Evolutionary conservation across 306 rosid species (phyloP).

Genomic region (Acacia melanoxylon): DNA sequence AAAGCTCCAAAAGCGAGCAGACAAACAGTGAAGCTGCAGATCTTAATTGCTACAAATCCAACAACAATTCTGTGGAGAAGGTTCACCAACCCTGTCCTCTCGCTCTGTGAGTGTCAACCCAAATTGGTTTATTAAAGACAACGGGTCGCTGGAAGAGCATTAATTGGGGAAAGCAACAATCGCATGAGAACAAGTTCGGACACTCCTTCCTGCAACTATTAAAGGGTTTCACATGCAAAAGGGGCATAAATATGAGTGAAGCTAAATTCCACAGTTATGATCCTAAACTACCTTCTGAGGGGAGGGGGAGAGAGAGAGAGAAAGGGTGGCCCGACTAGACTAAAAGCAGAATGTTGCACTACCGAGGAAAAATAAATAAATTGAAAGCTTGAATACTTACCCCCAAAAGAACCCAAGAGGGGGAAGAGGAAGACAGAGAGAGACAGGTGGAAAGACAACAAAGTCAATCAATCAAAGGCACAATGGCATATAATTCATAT

Average conservation of each 20-base stretch:
- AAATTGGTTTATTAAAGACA: conserved; percentile 19
- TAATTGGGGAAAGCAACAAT: conserved; percentile 5
- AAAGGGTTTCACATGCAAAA: conserved; percentile 41
- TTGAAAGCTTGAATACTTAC: conserved; percentile 39
- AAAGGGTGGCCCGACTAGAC: neutral
- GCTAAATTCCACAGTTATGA: conserved; percentile 41
- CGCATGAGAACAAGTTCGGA: conserved; percentile 34
- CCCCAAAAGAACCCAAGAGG: conserved; percentile 36
- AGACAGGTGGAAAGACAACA: conserved; percentile 31
- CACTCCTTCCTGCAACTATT: conserved; percentile 23
- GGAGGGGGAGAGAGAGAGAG: neutral
- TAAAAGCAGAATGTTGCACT: conserved; percentile 28
- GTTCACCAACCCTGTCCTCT: conserved; percentile 24
- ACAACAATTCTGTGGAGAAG: conserved; percentile 15
- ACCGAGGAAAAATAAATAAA: conserved; percentile 1
- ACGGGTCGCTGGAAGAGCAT: conserved; percentile 16
- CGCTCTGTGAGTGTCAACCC: conserved; percentile 12
- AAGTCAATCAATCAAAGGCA: conserved; percentile 37
- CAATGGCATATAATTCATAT: conserved; percentile 10
- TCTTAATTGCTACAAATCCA: conserved; percentile 39
- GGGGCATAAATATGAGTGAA: conserved; percentile 40
- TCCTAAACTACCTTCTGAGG: conserved; percentile 30
- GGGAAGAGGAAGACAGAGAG: conserved; percentile 30
- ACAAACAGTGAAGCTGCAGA: conserved; percentile 36
- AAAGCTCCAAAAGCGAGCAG: conserved; percentile 47